Evolutionary conservation across 2,329 filamentous ascomycete genomes (phyloP), one percentile per base, ranked within the genome.

Genomic region (Rhynchosporium agropyri): DNA sequence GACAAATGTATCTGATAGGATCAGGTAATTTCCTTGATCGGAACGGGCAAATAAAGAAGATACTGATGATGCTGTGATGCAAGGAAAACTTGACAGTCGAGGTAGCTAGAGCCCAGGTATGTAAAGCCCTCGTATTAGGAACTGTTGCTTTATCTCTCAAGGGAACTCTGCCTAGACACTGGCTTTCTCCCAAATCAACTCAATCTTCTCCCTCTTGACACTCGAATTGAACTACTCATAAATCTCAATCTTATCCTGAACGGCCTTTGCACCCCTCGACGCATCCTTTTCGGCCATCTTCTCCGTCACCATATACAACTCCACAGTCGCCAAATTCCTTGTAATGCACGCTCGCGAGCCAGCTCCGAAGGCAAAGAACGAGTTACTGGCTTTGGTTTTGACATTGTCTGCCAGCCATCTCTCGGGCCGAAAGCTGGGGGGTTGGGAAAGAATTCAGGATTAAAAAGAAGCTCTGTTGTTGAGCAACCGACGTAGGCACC

Each of bases 211-310:
- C 0, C 79, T 80, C 45, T 79, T 78, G 1, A 84, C 78, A 66
- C 78, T 79, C 1, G 78, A 79, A 67, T 84, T 84, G 66, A 85
- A 84, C 82, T 82, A 84, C 68, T 85, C 80, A 33, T 77, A 72
- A n/a, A 83, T 80, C 70, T 81, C 77, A 10, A 84, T 76, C 60
- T 76, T 72, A 0, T 78, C 73, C 26, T 77, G 69, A 1, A 78
- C 72, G 2, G 73, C 69, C 51, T 63, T 77, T 2, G 79, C 80
- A 2, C 80, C 80, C 3, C 74, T 71, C 20, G 84, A 71, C 1
- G 81, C 76, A 65, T 77, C 77, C 10, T 72, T 76, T 58, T 76
- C 71, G 0, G 77, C 79, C 12, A 84, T 57, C 33, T 73, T 77
- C 63, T 78, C 75, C 1, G 60, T 45, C 10, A 42, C 62, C 58